These are phyloP conservation scores for Cicer bijugum DNA, from an alignment of 306 rosid genomes.

Conservation along the genomic window DNA sequence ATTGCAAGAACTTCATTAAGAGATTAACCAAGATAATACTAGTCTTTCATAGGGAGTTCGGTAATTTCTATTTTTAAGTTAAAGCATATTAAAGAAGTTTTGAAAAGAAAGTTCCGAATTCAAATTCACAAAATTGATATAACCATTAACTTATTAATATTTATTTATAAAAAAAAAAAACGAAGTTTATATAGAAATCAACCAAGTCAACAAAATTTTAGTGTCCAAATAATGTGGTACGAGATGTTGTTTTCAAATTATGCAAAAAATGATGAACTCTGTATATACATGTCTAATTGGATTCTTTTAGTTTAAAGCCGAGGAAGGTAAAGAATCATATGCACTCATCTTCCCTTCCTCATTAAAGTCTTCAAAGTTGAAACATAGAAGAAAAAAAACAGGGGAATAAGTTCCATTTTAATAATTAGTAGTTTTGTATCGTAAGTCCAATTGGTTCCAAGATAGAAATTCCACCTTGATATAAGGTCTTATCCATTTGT, in stretches of 20 bases:
- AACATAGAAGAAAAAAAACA: constrained; percentile 25
- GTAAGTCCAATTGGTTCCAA: constrained; percentile 41
- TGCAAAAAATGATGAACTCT: constrained; percentile 30
- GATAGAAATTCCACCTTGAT: constrained; percentile 42
- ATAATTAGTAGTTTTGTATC: constrained; percentile 25
- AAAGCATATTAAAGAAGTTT: no score
- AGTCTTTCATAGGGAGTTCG: no score
- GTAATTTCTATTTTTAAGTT: no score
- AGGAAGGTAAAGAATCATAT: constrained; percentile 47
- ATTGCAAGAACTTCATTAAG: background rate
- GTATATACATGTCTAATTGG: constrained; percentile 19
- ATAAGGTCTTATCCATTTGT: constrained; percentile 45
- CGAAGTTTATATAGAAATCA: background rate
- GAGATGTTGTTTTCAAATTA: background rate
- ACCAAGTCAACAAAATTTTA: constrained; percentile 23
- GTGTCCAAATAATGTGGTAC: constrained; percentile 13
- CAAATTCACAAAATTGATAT: no score
- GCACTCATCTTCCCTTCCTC: constrained; percentile 12
- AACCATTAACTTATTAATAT: no score
- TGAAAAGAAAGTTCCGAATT: no score
- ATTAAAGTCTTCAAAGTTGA: constrained; percentile 42
- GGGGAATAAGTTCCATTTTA: constrained; percentile 51
- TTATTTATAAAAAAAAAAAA: no score
- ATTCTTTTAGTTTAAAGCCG: constrained; percentile 38
- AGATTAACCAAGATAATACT: constrained; percentile 25